A percentile compares a stretch with the other conserved stretches of the same genome.
phyloP scores from a whole-genome alignment of 192 early-diverging fungal species.

The Coemansia guatemalensis region DNA sequence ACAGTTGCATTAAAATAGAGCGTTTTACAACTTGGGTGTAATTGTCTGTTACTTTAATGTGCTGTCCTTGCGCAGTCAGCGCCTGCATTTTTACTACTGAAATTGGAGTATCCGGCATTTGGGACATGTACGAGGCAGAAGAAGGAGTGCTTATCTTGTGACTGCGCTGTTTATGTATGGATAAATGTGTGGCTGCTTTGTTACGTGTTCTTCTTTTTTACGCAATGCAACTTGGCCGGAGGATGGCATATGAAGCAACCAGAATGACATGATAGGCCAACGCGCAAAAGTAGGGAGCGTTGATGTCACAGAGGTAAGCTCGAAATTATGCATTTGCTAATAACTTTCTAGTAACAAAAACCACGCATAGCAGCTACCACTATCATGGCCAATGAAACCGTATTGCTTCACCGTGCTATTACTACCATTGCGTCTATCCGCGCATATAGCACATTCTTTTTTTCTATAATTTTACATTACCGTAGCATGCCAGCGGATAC shows the following conservation, averaged over 20 bases:
- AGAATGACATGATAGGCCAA: background rate
- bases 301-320: background rate
- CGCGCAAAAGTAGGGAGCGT: background rate
- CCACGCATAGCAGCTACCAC: background rate
- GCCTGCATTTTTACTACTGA: background rate
- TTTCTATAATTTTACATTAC: background rate
- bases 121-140: background rate
- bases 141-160: background rate
- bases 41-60: background rate
- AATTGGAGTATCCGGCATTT: background rate
- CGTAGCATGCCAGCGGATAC: background rate
- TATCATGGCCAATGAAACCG: background rate
- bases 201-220: background rate
- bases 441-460: background rate
- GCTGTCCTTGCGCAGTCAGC: background rate
- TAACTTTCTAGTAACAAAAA: background rate
- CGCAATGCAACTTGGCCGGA: background rate
- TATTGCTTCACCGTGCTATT: constrained; percentile 2
- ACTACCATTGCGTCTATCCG: background rate
- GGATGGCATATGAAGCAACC: background rate
- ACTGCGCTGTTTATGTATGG: background rate
- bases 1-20: background rate
- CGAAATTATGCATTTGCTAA: background rate
- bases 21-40: background rate
- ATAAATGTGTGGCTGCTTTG: background rate